Base-by-base conservation (phyloP, 192 early-diverging fungal genomes). In the Coemansia sp. region DNA sequence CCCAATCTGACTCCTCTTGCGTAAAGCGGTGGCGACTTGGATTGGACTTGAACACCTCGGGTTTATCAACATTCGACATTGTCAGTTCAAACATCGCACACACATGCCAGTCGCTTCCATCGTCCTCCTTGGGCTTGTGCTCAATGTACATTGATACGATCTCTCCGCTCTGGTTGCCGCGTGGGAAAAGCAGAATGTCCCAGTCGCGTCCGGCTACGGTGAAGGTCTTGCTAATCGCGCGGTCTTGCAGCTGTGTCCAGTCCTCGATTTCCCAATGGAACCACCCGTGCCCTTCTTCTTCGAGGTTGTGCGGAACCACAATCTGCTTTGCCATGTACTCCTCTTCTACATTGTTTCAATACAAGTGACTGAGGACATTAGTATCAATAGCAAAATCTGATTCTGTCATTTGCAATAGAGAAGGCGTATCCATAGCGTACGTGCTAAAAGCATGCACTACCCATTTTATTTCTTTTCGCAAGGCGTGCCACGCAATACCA, bases 1-100 rank as follows among this genome's bases (percentile, higher is more conserved):
- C 97, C 97, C 97, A 99, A 76, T 99, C 97, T 1, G 88, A 73
- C 67, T 95, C 94, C 5, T 90, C 86, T 10, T 86, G 79, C 45
- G 76, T 88, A 71, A 93, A 98, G 57, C 97, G 85, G 77, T 99
- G 96, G 41, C 89, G 81, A 8, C 95, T 87, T 67, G 58, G 77
- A 86, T 61, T 74, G 37, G 49, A 16, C 45, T 68, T 85, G 70
- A 86, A 88, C 11, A 85, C 42, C 14, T 81, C 85, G 22, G 89
- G 86, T 67, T 95, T 88, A 17, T 88, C 68, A 0, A 87, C 84
- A 75, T 94, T 94, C 40, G 89, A 88, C 68, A 95, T 86, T 9
- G 86, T 82, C 49, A 96, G 82, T 7, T 81, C 87, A 84, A 98
- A 98, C 57, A 88, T 85, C 13, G 90, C 91, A 70, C 95, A 98